phyloP scores from a whole-genome alignment of 2,329 filamentous ascomycete species.

The Xylaria sp. region DNA sequence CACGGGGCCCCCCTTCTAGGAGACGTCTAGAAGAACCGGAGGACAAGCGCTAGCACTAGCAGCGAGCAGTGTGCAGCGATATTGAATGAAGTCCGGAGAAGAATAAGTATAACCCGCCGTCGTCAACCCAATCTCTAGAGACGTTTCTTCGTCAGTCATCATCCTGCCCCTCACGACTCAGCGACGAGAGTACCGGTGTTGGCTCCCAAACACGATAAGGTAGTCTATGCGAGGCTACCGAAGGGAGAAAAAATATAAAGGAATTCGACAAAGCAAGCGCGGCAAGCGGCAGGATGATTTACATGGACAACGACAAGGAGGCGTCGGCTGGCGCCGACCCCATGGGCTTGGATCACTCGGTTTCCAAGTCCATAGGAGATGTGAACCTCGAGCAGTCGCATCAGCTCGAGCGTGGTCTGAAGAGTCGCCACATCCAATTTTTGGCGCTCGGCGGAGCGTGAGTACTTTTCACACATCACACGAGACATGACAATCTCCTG shows the following conservation, averaged over 20 bases:
- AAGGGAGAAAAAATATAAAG: not conserved
- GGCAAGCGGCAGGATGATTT: constrained; percentile 24
- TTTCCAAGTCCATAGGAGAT: constrained; percentile 34
- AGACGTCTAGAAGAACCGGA: not conserved
- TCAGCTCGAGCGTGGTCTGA: constrained; percentile 61
- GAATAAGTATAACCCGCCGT: not conserved
- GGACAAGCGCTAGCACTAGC: not conserved
- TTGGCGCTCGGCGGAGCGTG: constrained; percentile 58
- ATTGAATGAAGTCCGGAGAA: not conserved
- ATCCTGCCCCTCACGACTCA: not conserved
- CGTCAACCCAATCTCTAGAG: not conserved
- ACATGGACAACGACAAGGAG: constrained; percentile 27
- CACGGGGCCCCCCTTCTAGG: constrained; percentile 3
- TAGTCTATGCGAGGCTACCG: not conserved
- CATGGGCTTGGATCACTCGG: constrained; percentile 34
- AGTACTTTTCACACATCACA: constrained; percentile 26
- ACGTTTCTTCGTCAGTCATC: not conserved
- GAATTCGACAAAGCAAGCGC: not conserved
- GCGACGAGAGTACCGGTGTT: not conserved
- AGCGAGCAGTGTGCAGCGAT: too few relatives aligned
- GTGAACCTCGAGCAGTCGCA: constrained; percentile 43
- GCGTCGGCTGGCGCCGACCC: constrained; percentile 31
- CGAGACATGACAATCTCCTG: not conserved
- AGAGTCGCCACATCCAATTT: constrained; percentile 66
- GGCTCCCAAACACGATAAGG: not conserved